These are phyloP conservation scores for Stagonosporopsis vannaccii DNA, from an alignment of 2,329 filamentous ascomycete genomes.

Conservation along the genomic window DNA sequence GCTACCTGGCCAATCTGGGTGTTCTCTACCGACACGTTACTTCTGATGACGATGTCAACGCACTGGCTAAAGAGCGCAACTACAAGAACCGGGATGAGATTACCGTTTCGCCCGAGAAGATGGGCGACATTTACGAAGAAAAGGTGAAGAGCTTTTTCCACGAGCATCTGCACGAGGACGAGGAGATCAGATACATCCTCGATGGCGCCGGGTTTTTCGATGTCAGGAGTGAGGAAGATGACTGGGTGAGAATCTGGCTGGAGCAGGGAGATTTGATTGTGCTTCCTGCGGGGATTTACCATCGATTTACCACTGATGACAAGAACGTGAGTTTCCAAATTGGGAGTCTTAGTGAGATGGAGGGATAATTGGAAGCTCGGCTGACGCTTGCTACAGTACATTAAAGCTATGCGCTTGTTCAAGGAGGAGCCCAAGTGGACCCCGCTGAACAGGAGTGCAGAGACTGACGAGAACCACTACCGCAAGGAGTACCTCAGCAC, in stretches of 20 bases:
- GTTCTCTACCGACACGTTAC: conserved; percentile 78
- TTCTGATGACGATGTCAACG: conserved; percentile 70
- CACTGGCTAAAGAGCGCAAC: conserved; percentile 74
- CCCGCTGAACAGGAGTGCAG: conserved; percentile 78
- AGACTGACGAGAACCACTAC: conserved; percentile 80
- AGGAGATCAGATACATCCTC: conserved; percentile 95
- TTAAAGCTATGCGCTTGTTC: conserved; percentile 95
- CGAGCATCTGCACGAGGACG: conserved; percentile 97
- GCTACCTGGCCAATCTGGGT: conserved; percentile 75
- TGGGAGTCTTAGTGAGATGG: neutral
- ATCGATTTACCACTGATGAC: conserved; percentile 94
- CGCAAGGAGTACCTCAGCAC: conserved; percentile 76
- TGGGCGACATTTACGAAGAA: conserved; percentile 87
- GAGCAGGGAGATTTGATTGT: conserved; percentile 92
- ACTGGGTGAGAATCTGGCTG: conserved; percentile 86
- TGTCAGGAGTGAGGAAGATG: conserved; percentile 80
- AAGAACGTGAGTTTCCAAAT: conserved; percentile 78
- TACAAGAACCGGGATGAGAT: conserved; percentile 98
- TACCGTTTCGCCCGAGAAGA: conserved; percentile 81
- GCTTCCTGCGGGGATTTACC: conserved; percentile 92
- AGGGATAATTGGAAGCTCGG: neutral
- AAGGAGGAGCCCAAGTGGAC: conserved; percentile 99
- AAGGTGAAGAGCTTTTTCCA: conserved; percentile 95
- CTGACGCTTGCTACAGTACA: conserved; percentile 67
- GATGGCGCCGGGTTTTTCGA: conserved; percentile 93